These are phyloP conservation scores for Globisporangium okanoganense DNA, from an alignment of 352 stramenopile species.

Conservation along the genomic window DNA sequence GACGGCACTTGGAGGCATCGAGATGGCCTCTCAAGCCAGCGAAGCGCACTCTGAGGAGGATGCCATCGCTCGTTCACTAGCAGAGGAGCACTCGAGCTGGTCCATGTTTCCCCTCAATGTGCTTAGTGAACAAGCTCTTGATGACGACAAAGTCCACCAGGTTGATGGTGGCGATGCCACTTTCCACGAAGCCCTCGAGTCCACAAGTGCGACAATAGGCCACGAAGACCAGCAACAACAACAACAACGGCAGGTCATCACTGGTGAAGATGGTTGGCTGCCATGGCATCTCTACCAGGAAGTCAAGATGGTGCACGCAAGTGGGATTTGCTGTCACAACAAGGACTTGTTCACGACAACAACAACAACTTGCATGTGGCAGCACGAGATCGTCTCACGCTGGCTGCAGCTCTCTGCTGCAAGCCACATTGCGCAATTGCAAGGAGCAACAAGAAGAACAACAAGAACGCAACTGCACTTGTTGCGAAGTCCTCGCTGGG, in stretches of 20 bases:
- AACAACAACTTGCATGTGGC: slow-evolving; percentile 12
- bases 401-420: no score
- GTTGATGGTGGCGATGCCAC: background rate
- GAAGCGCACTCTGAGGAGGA: background rate
- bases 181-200: background rate
- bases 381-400: slow-evolving; percentile 19
- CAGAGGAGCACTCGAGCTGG: slow-evolving; percentile 1
- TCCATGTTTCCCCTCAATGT: background rate
- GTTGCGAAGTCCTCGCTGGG: background rate
- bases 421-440: background rate
- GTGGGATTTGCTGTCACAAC: slow-evolving; percentile 24
- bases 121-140: background rate
- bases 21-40: background rate
- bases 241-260: no score
- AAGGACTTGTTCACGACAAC: slow-evolving; percentile 9
- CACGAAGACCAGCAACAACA: background rate
- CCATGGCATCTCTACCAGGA: slow-evolving; percentile 33
- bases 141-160: background rate
- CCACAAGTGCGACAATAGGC: background rate
- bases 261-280: background rate
- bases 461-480: background rate
- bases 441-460: background rate
- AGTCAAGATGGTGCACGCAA: slow-evolving; percentile 23
- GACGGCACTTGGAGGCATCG: no score
- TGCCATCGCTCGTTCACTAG: background rate